Base-by-base conservation (phyloP, 768 basidiomycete species). In the Lactarius indigo region DNA sequence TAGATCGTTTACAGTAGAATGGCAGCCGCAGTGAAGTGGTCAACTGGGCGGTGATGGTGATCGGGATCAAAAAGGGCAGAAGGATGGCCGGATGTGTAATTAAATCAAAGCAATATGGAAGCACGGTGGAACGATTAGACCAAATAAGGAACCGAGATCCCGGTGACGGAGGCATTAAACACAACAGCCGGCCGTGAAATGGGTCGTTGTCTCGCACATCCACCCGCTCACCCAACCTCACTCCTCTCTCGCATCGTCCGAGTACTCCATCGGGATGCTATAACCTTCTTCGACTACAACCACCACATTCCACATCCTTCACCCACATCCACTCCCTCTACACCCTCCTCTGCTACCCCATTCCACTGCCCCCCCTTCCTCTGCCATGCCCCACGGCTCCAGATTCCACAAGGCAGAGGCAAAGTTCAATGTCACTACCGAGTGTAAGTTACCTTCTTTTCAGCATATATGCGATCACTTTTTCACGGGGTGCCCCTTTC, bases 401-500 rank as follows among this genome's bases (percentile, higher is more conserved):
- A 76, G 78, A 62, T 74, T 74, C 28, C 78, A 79, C 42, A 76
- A 79, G 57, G 75, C 79, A 31, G 80, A 83, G 63, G 78, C 76
- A 41, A 84, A 82, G 72, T 85, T 80, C 76, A 85, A 85, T 65
- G 84, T 85, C 52, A 74, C 80, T 0, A 82, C 83, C 0, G 84
- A 85, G 3, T 85, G 84, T 84, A 60, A 28, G 84, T 73, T 3
- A 7, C 50, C n/a, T 17, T 59, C 12, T 33, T 30, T 20, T 68
- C 37, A 50, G 15, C 4, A 3, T 50, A 50, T 12, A 8, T 23
- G 31, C 10, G 2, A 9, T 30, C 35, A 20, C 31, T 37, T 58
- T 37, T 52, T 47, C 55, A 52, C 59, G 61, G 12, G 18, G 8
- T 26, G 35, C 35, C 44, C 31, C n/a, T 52, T 62, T 62, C 28